These are phyloP conservation scores for Waitea zeae DNA, from an alignment of 1,284 basidiomycete genomes.

Conservation along the genomic window DNA sequence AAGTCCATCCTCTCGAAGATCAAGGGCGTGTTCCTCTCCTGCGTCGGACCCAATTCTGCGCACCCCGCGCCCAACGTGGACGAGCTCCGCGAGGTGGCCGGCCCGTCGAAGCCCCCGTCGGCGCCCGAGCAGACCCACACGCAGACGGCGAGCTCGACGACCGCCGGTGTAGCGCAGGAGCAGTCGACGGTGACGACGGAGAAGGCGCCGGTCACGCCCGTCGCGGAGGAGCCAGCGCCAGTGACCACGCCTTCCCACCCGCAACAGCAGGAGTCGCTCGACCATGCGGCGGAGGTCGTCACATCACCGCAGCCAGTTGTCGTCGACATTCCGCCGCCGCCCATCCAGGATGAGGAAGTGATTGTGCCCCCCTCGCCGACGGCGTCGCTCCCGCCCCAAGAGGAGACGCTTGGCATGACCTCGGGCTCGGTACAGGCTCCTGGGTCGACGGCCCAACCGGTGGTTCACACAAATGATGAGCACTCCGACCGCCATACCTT, in stretches of 20 bases:
- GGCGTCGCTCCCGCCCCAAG: slow-evolving; percentile 17
- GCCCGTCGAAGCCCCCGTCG: background rate
- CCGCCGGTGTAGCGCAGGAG: background rate
- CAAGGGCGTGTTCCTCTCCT: background rate
- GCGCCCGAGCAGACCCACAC: background rate
- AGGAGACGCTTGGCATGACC: slow-evolving; percentile 48
- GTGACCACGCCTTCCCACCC: slow-evolving; percentile 1
- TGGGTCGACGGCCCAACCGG: slow-evolving; percentile 49
- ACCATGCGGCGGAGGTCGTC: slow-evolving; percentile 1
- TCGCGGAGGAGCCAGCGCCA: slow-evolving; percentile 3
- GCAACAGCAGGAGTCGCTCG: background rate
- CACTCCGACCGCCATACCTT: slow-evolving; percentile 18
- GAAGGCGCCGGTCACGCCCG: slow-evolving; percentile 1
- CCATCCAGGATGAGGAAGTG: slow-evolving; percentile 16
- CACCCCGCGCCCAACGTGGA: slow-evolving; percentile 3
- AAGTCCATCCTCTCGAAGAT: background rate
- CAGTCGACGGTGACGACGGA: slow-evolving; percentile 1
- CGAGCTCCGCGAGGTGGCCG: background rate
- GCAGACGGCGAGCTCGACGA: no score
- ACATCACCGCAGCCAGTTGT: slow-evolving; percentile 4
- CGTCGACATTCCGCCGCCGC: slow-evolving; percentile 7
- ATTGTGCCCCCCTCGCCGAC: slow-evolving; percentile 39
- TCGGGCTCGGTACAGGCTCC: slow-evolving; percentile 56
- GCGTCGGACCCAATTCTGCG: background rate
- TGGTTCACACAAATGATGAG: no score